Evolutionary conservation across 2,329 filamentous ascomycete genomes (phyloP).

Genomic region (Phialocephala subalpina): DNA sequence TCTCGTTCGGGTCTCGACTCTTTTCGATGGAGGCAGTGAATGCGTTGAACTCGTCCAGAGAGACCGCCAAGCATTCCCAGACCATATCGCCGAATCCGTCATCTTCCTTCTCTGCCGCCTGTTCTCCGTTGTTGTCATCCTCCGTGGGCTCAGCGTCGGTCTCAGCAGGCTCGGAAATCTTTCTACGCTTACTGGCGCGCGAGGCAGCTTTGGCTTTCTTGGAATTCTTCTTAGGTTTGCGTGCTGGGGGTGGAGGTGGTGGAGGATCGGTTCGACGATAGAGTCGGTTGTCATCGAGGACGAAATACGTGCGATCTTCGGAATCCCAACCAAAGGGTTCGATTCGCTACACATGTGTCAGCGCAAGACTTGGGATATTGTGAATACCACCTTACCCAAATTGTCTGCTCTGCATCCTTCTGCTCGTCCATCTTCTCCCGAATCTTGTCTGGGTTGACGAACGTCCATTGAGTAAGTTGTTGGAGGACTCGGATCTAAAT

Average conservation of each 20-base stretch:
- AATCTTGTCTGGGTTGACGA: conserved; percentile 86
- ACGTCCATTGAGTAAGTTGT: conserved; percentile 87
- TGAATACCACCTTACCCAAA: conserved; percentile 68
- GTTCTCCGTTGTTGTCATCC: conserved; percentile 49
- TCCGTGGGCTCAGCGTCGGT: conserved; percentile 50
- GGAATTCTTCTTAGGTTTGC: conserved; percentile 70
- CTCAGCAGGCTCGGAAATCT: conserved; percentile 55
- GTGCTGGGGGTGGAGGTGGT: conserved; percentile 60
- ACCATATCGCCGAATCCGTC: conserved; percentile 77
- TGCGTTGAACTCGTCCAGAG: conserved; percentile 76
- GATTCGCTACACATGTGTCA: conserved; percentile 61
- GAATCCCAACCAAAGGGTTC: conserved; percentile 89
- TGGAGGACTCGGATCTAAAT: conserved; percentile 77
- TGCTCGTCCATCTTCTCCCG: conserved; percentile 86
- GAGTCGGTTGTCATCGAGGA: conserved; percentile 92
- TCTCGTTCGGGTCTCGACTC: conserved; percentile 86
- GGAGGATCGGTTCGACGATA: conserved; percentile 87
- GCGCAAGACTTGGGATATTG: background rate
- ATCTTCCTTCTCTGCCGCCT: conserved; percentile 54
- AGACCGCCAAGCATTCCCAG: conserved; percentile 93
- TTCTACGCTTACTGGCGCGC: conserved; percentile 77
- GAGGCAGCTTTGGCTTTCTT: conserved; percentile 69
- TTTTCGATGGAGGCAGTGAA: conserved; percentile 78
- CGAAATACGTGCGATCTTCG: conserved; percentile 85
- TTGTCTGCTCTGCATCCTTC: conserved; percentile 80